phyloP scores from a whole-genome alignment of 805 yeast species.

The Cyberlindnera galapagoensis region DNA sequence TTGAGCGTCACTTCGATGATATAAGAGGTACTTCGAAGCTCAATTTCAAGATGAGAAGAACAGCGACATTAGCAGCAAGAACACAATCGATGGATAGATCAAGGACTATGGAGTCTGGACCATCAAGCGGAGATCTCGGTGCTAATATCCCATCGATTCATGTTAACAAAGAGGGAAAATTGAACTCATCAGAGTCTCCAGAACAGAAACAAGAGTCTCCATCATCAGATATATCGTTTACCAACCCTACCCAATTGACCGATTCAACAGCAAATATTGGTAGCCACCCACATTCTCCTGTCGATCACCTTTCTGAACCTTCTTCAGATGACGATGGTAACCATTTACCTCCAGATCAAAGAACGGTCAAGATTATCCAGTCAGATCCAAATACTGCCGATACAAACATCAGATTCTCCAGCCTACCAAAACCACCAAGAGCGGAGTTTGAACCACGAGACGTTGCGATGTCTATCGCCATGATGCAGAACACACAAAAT shows the following conservation, averaged over 20 bases:
- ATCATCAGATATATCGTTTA: conserved; percentile 11
- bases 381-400: neutral
- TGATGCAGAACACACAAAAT: conserved; percentile 57
- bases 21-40: conserved; percentile 72
- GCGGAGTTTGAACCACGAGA: conserved; percentile 73
- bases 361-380: conserved; percentile 8
- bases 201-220: conserved; percentile 6
- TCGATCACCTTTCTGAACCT: conserved; percentile 21
- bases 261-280: conserved; percentile 7
- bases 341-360: conserved; percentile 6
- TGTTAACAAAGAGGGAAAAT: too few relatives aligned
- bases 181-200: conserved; percentile 5
- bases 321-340: conserved; percentile 17
- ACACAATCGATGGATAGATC: conserved; percentile 26
- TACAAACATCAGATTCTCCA: conserved; percentile 19
- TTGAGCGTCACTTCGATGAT: conserved; percentile 78
- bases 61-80: conserved; percentile 61
- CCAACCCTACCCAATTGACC: conserved; percentile 4
- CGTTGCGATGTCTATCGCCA: conserved; percentile 74
- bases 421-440: conserved; percentile 23
- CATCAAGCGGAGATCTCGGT: neutral
- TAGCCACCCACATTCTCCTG: conserved; percentile 5
- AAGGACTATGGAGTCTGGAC: conserved; percentile 11
- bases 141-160: too few relatives aligned
- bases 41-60: conserved; percentile 76